A percentile compares a stretch with the other conserved stretches of the same genome.
phyloP scores from a whole-genome alignment of 495 filamentous ascomycete genomes.

The Sabuloglossum arenarium region DNA sequence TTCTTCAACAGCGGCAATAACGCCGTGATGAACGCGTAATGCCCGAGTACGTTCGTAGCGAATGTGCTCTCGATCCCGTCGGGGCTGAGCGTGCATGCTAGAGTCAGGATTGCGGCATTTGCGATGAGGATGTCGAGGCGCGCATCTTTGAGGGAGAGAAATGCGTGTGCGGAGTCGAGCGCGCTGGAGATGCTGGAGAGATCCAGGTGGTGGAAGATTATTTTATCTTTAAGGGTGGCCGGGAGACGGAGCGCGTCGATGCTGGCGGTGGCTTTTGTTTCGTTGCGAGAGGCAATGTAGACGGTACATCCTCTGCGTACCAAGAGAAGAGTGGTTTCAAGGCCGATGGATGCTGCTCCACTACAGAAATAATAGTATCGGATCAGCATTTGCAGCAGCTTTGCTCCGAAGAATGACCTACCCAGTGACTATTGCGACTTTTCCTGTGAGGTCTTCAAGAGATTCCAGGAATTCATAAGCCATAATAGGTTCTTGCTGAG shows the following conservation, averaged over 20 bases:
- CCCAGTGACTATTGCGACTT: neutral
- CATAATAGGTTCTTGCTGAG: neutral
- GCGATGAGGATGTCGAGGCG: constrained; percentile 10
- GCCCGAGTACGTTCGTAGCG: constrained; percentile 15
- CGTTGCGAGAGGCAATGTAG: constrained; percentile 12
- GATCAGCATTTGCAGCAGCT: neutral
- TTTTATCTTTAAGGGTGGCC: neutral
- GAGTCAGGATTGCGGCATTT: constrained; percentile 8
- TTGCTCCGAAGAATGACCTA: neutral
- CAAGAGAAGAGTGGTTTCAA: constrained; percentile 9
- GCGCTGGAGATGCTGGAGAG: constrained; percentile 5
- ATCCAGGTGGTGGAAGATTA: constrained; percentile 10
- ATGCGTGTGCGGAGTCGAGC: constrained; percentile 6
- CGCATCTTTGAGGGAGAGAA: neutral
- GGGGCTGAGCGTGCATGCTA: neutral
- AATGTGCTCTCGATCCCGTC: constrained; percentile 14
- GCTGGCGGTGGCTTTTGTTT: constrained; percentile 1
- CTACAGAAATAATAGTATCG: neutral
- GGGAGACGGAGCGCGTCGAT: constrained; percentile 4
- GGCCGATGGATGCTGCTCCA: constrained; percentile 11
- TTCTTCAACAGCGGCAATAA: constrained; percentile 2
- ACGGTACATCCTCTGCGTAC: constrained; percentile 10
- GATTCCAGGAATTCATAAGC: neutral
- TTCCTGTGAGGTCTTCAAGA: neutral
- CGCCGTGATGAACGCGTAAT: constrained; percentile 10